A percentile compares a stretch with the other conserved stretches of the same genome.
phyloP scores from a whole-genome alignment of 2,329 filamentous ascomycete species.

The Aspergillus sergii region DNA sequence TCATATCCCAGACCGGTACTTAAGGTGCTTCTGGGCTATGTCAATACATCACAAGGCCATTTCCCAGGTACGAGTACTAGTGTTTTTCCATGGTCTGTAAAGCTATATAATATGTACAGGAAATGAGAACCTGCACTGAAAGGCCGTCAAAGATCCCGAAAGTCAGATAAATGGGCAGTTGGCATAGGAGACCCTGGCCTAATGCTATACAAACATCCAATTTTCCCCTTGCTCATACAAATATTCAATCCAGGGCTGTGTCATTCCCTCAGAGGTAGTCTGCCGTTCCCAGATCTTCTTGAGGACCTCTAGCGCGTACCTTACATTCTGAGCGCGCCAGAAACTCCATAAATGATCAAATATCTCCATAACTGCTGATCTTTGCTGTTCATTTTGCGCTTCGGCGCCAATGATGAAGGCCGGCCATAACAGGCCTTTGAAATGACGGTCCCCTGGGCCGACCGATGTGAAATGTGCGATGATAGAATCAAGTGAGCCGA shows the following conservation, averaged over 20 bases:
- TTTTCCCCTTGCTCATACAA: neutral
- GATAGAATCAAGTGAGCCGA: neutral
- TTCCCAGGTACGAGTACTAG: neutral
- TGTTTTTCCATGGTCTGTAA: neutral
- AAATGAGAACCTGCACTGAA: neutral
- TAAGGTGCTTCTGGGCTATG: too few species aligned
- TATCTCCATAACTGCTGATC: neutral
- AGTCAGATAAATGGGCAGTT: accelerated
- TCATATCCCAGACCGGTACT: too few species aligned
- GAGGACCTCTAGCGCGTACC: neutral
- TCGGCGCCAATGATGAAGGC: neutral
- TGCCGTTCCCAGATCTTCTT: neutral
- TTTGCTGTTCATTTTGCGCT: neutral
- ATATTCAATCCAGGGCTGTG: neutral
- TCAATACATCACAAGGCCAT: too few species aligned
- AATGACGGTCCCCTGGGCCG: neutral
- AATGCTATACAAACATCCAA: neutral
- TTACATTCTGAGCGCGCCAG: neutral
- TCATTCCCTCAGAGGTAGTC: neutral
- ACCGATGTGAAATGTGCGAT: neutral
- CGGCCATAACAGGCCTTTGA: neutral
- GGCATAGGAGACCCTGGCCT: accelerated
- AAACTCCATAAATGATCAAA: neutral
- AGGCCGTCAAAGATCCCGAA: neutral
- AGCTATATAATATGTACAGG: neutral